Base-by-base conservation (phyloP, 1,284 basidiomycete genomes). In the Taiwanofungus camphoratus region DNA sequence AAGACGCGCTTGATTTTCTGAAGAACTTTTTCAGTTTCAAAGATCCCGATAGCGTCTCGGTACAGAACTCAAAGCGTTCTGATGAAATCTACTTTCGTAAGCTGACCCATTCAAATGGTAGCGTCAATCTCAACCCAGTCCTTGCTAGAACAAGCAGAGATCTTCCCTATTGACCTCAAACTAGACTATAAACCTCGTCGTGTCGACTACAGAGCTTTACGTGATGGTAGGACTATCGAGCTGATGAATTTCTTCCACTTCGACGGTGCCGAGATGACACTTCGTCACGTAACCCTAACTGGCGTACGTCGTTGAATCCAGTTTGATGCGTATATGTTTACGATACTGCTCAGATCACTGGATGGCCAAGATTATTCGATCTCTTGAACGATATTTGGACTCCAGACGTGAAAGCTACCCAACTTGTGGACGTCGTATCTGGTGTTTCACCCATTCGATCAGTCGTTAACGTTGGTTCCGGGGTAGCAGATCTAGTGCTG, bases 231-330 rank as follows among this genome's bases (percentile, higher is more conserved):
- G 60, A 93, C 92, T 0, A 95, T 96, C 49, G 96, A 99, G 61
- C 68, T 99, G 44, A 98, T 99, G 95, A 99, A 99, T 63, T 98
- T 99, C 62, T 99, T 99, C 82, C 94, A 98, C 64, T 99, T 99
- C 55, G 95, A 99, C 55, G 95, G 92, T 0, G 89, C 95, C 2
- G 95, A 97, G 64, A 98, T 99, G 92, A 95, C 92, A 0, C 67
- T 99, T 39, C 77, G 95, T 39, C 93, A 96, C 59, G 84, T 98
- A 48, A 93, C 90, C 12, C 62, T 98, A 19, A 82, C 86, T 41
- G 96, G 95, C 13, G 91, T 94, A 64, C 59, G 89, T 73, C 12
- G 32, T 4, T 32, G 16, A 21, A 12, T 4, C 16, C 7, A n/a
- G 6, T 2, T 3, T 7, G 37, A 36, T 34, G 31, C 7, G 8